Percentiles rank a stretch among this genome's conserved stretches.
Conservation (phyloP, 768 basidiomycete genomes). For the Hemileccinum impolitum region DNA sequence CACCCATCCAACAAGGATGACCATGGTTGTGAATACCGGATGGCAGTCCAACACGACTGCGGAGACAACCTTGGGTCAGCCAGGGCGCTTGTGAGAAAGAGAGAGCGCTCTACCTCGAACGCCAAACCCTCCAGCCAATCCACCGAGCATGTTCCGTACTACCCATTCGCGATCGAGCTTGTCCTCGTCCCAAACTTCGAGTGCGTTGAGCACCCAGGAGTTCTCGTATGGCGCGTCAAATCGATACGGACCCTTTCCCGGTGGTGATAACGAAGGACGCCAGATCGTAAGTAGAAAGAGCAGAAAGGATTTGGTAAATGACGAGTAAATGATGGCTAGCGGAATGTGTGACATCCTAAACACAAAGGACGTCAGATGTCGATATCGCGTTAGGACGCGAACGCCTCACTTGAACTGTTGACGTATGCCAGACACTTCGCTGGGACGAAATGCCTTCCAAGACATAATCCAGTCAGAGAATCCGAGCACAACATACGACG, state of each 20-base stretch:
- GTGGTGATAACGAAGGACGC: conserved; percentile 44
- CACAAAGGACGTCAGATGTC: background rate
- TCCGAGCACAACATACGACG: conserved; percentile 52
- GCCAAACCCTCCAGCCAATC: conserved; percentile 85
- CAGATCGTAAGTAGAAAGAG: conserved; percentile 81
- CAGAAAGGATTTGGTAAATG: conserved; percentile 78
- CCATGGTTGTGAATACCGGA: conserved; percentile 68
- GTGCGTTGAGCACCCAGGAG: conserved; percentile 37
- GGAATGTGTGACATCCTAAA: conserved; percentile 69
- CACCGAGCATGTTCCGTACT: conserved; percentile 77
- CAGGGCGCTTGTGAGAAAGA: background rate
- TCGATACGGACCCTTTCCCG: conserved; percentile 18
- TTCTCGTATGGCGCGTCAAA: conserved; percentile 29
- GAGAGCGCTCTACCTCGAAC: conserved; percentile 56
- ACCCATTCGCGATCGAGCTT: conserved; percentile 81
- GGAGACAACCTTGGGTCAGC: conserved; percentile 1
- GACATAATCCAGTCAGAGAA: conserved; percentile 36
- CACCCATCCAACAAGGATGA: conserved; percentile 72
- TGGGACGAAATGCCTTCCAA: conserved; percentile 18
- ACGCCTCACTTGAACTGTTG: conserved; percentile 55
- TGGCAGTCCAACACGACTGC: conserved; percentile 76
- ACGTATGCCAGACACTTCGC: conserved; percentile 47
- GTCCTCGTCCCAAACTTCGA: conserved; percentile 66
- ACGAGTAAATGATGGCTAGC: conserved; percentile 79
- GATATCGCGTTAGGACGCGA: too few relatives aligned